These are phyloP conservation scores for Acrodontium crateriforme DNA, from an alignment of 2,329 filamentous ascomycete genomes.

Conservation along the genomic window DNA sequence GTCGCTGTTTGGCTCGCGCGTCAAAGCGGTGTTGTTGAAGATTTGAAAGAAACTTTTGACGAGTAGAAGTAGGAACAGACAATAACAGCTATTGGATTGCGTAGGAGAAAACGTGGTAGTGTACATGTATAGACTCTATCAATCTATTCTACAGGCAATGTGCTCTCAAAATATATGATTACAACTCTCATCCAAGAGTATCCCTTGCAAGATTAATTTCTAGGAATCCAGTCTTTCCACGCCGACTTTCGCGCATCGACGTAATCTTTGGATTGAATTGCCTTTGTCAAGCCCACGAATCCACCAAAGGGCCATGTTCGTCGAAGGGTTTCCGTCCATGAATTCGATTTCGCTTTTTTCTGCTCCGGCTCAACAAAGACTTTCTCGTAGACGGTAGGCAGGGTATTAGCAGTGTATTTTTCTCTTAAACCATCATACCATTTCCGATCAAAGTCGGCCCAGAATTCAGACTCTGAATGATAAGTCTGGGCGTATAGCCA, in stretches of 20 bases:
- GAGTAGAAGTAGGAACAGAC: too few species aligned
- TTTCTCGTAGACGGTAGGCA: constrained; percentile 56
- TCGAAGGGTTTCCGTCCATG: constrained; percentile 19
- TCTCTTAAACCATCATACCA: constrained; percentile 46
- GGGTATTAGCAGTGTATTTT: constrained; percentile 44
- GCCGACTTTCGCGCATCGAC: constrained; percentile 20
- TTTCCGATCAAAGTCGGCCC: constrained; percentile 45
- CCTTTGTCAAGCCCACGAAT: constrained; percentile 25
- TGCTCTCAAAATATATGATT: too few species aligned
- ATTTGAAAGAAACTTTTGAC: too few species aligned
- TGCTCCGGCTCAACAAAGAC: constrained; percentile 40
- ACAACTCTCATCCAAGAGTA: too few species aligned
- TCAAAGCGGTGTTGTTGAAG: too few species aligned
- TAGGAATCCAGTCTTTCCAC: constrained; percentile 18
- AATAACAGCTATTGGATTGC: too few species aligned
- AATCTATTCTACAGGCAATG: too few species aligned
- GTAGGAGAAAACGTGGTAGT: too few species aligned
- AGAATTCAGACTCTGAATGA: constrained; percentile 55
- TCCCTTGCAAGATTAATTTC: too few species aligned
- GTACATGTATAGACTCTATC: too few species aligned
- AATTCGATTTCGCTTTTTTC: constrained; percentile 4
- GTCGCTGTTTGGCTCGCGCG: too few species aligned
- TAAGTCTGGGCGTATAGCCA: constrained; percentile 58
- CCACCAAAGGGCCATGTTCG: constrained; percentile 28
- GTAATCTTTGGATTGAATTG: constrained; percentile 26